Base-by-base conservation (phyloP, 306 rosid species). In the Carpinus fangiana region DNA sequence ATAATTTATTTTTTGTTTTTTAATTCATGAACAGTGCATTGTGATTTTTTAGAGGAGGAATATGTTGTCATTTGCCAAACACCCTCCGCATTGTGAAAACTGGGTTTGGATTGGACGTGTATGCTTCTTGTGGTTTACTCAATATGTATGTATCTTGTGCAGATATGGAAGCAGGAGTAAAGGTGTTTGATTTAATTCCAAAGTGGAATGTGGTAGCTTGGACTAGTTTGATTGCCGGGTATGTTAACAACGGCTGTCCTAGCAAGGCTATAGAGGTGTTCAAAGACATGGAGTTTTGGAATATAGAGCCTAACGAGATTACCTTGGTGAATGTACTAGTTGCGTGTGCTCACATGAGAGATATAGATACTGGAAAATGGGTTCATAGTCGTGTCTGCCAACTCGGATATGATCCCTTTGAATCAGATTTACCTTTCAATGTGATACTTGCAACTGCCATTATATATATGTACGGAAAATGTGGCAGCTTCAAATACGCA, bases 141-240 rank as follows among this genome's bases (percentile, higher is more conserved):
- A 82, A 87, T 12, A 86, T 90, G 97, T 90, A 90, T 66, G 84
- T 79, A 62, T 85, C 87, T 31, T 82, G 80, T 23, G 84, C 64
- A 31, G 83, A 82, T 41, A 79, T 87, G 82, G 82, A 52, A 23
- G 77, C 78, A 28, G 87, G 80, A 72, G 34, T 85, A 45, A 86
- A 93, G 79, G 86, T 91, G 87, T 93, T 91, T 80, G 91, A 90
- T 72, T 57, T 18, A 53, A 87, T 89, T 79, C 90, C 93, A 0
- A 86, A 90, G 83, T 76, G 87, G 87, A 93, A 88, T 82, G 90
- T 91, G 73, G 96, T 90, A 66, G 98, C 93, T 76, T 91, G 97
- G 96, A 85, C 91, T 76, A 83, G 89, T 80, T 85, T 93, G 86
- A 86, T 93, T 91, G 78, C 89, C 13, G 93, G 88, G 84, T 84